phyloP scores from a whole-genome alignment of 352 stramenopile genomes.

The Phytopythium vexans region DNA sequence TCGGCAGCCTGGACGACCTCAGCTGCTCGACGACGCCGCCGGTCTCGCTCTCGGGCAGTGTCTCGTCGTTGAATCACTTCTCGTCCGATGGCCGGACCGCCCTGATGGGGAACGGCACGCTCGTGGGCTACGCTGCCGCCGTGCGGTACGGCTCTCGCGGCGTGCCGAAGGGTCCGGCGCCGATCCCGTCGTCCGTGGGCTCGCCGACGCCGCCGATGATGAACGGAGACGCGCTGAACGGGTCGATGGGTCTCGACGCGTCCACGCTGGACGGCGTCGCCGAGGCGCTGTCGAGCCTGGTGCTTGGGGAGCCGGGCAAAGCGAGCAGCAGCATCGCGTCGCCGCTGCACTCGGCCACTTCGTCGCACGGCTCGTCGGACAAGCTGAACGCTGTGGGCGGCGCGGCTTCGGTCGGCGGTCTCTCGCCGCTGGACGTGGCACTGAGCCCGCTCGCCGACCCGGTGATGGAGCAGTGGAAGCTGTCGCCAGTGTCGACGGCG shows the following conservation, averaged over 20 bases:
- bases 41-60: slow-evolving; percentile 61
- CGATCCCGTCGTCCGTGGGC: slow-evolving; percentile 27
- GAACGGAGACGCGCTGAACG: slow-evolving; percentile 25
- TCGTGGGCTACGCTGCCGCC: slow-evolving; percentile 76
- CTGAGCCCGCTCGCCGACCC: slow-evolving; percentile 57
- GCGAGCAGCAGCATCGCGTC: slow-evolving; percentile 23
- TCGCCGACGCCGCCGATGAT: slow-evolving; percentile 22
- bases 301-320: slow-evolving; percentile 44
- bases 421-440: slow-evolving; percentile 55
- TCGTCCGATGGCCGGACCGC: slow-evolving; percentile 23
- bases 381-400: slow-evolving; percentile 34
- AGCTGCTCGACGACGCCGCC: slow-evolving; percentile 48
- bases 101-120: slow-evolving; percentile 44
- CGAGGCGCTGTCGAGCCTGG: slow-evolving; percentile 67
- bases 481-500: slow-evolving; percentile 46
- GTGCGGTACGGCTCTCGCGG: slow-evolving; percentile 65
- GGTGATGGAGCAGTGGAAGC: slow-evolving; percentile 78
- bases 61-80: slow-evolving; percentile 16
- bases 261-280: slow-evolving; percentile 44
- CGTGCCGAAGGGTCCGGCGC: slow-evolving; percentile 29
- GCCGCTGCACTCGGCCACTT: slow-evolving; percentile 43
- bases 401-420: slow-evolving; percentile 25
- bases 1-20: slow-evolving; percentile 69
- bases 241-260: slow-evolving; percentile 27
- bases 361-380: slow-evolving; percentile 55